Percentiles rank a stretch among this genome's conserved stretches.
Evolutionary conservation across 768 basidiomycete species (phyloP).

Genomic region (Boletus rufocinnamomeus): DNA sequence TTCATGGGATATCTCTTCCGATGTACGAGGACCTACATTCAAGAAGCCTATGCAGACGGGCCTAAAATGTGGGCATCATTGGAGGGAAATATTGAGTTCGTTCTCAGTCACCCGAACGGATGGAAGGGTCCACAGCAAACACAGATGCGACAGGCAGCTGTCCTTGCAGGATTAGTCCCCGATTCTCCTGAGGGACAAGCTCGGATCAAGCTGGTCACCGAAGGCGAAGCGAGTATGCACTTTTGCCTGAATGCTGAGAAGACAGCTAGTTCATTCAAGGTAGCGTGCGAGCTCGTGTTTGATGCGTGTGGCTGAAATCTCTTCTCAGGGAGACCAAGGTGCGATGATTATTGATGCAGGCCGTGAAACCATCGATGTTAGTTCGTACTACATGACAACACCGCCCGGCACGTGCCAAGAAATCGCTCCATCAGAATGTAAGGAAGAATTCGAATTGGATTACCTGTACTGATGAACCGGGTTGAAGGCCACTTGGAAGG

Average conservation of each 20-base stretch:
- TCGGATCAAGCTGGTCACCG: constrained; percentile 47
- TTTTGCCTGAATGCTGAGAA: constrained; percentile 44
- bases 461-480: background rate
- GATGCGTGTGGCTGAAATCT: background rate
- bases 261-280: constrained; percentile 30
- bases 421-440: constrained; percentile 48
- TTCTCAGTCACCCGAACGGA: constrained; percentile 50
- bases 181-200: constrained; percentile 39
- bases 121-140: constrained; percentile 48
- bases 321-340: constrained; percentile 43
- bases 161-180: constrained; percentile 42
- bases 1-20: constrained; percentile 48
- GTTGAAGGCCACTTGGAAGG: constrained; percentile 48
- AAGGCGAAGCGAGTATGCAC: constrained; percentile 56
- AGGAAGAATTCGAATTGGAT: constrained; percentile 5
- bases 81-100: constrained; percentile 42
- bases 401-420: constrained; percentile 43
- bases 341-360: constrained; percentile 61
- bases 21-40: constrained; percentile 45
- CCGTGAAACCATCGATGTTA: constrained; percentile 63
- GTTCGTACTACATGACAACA: constrained; percentile 46
- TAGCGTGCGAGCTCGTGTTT: background rate
- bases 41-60: constrained; percentile 47
- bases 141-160: constrained; percentile 46
- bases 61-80: constrained; percentile 43